Evolutionary conservation across 371 early-diverging fungal genomes (phyloP), one percentile per base, ranked within the genome.

Genomic region (Synchytrium microbalum): DNA sequence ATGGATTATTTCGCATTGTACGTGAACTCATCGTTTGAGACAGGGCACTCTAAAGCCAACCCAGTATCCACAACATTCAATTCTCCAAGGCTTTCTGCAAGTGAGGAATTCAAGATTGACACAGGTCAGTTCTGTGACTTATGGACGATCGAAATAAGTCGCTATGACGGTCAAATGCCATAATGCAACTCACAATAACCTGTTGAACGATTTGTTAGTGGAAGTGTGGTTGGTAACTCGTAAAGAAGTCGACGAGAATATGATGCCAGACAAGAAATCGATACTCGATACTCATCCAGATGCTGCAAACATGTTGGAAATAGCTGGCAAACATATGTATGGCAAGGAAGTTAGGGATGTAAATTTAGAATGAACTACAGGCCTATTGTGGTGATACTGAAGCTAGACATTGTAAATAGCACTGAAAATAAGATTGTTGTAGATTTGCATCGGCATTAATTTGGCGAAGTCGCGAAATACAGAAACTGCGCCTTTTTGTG

Each of bases 1-100:
- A 71, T 91, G 38, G 86, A 85, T 1, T 91, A 91, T 68, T 88
- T 86, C 69, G 93, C 91, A 1, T 67, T 95, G 28, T 93, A 88
- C 88, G 72, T 92, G 0, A 81, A 84, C 52, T 55, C 84, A 8
- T 67, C 73, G 30, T 89, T 93, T 68, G 72, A 74, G 19, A 71
- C 66, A 16, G 95, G 95, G 1, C 84, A 87, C 63, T 91, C 90
- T 1, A 80, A 77, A 54, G 89, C 87, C 0, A 80, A 81, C 0
- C 88, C 89, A 0, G 53, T 76, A 2, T 88, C 87, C 38, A 81
- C 91, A 0, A 90, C 89, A 0, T 91, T 78, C 67, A 76, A 68
- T 25, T 86, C 83, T 25, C 86, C 86, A 24, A 83, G 69, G 26
- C 67, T 93, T 27, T 80, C 86, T 0, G 63, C 71, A 0, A 38